These are phyloP conservation scores for Yarrowia osloensis DNA, from an alignment of 805 yeast genomes.

Conservation along the genomic window DNA sequence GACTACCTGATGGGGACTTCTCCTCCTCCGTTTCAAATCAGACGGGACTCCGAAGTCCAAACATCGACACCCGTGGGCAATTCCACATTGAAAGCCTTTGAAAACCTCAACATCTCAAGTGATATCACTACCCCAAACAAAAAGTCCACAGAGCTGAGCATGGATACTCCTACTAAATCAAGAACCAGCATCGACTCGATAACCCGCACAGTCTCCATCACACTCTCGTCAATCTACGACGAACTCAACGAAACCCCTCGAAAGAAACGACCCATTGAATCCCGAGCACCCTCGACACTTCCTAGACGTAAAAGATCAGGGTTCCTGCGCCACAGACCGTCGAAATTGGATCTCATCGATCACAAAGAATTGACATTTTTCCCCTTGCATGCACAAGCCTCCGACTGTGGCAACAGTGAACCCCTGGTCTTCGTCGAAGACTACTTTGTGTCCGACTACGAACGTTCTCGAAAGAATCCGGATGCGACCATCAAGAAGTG, in stretches of 20 bases:
- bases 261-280: slow-evolving; percentile 23
- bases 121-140: not conserved
- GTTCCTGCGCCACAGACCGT: slow-evolving; percentile 34
- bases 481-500: slow-evolving; percentile 5
- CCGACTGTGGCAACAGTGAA: slow-evolving; percentile 31
- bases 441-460: slow-evolving; percentile 35
- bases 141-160: not conserved
- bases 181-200: not conserved
- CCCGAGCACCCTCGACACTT: slow-evolving; percentile 13
- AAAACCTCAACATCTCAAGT: not conserved
- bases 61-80: slow-evolving; percentile 1
- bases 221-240: slow-evolving; percentile 12
- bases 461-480: slow-evolving; percentile 2
- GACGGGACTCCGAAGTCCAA: slow-evolving; percentile 16
- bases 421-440: slow-evolving; percentile 39
- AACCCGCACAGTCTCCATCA: not conserved
- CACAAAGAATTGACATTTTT: slow-evolving; percentile 45
- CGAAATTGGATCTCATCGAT: slow-evolving; percentile 48
- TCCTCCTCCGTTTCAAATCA: slow-evolving; percentile 20
- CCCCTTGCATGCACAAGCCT: slow-evolving; percentile 34
- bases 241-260: slow-evolving; percentile 6
- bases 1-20: slow-evolving; percentile 22
- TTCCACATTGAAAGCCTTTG: not conserved
- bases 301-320: slow-evolving; percentile 31
- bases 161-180: not conserved